These are phyloP conservation scores for Yamadazyma taylorii DNA, from an alignment of 1,139 yeast genomes.

Conservation along the genomic window DNA sequence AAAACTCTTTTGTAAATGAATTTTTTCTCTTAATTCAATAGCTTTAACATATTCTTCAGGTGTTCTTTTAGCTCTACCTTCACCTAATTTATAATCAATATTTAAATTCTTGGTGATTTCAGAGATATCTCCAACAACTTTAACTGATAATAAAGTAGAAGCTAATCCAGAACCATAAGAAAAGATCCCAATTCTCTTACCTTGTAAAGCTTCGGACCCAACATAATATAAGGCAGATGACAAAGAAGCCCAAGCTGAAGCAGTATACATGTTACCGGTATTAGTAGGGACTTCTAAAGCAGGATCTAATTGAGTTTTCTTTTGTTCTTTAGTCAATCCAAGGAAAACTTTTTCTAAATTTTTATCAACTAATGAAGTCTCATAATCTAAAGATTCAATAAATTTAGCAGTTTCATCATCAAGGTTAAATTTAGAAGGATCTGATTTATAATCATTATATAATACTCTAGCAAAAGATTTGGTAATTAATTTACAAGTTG, in stretches of 20 bases:
- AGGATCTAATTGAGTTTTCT: conserved; percentile 73
- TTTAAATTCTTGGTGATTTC: conserved; percentile 64
- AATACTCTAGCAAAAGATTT: conserved; percentile 92
- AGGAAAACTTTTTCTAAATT: conserved; percentile 83
- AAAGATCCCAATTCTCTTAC: conserved; percentile 87
- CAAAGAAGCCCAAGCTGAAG: conserved; percentile 85
- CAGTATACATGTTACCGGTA: conserved; percentile 99
- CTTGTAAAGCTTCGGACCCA: conserved; percentile 70
- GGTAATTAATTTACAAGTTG: conserved; percentile 92
- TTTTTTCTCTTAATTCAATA: conserved; percentile 81
- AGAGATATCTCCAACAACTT: conserved; percentile 79
- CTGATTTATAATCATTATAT: conserved; percentile 80
- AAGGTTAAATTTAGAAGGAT: conserved; percentile 57
- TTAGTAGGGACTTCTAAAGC: conserved; percentile 88
- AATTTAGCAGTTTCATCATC: conserved; percentile 57
- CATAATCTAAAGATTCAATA: conserved; percentile 65
- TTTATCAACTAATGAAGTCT: conserved; percentile 77
- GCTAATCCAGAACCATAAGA: conserved; percentile 99
- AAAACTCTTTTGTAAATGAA: conserved; percentile 78
- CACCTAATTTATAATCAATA: conserved; percentile 65
- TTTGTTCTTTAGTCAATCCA: conserved; percentile 69
- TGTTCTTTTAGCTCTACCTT: conserved; percentile 61
- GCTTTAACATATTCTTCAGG: conserved; percentile 85
- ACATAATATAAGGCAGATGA: conserved; percentile 77
- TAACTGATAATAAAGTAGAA: conserved; percentile 79